Percentiles rank a stretch among this genome's conserved stretches.
phyloP scores from a whole-genome alignment of 1,139 yeast genomes.

The Yamadazyma mexicana region DNA sequence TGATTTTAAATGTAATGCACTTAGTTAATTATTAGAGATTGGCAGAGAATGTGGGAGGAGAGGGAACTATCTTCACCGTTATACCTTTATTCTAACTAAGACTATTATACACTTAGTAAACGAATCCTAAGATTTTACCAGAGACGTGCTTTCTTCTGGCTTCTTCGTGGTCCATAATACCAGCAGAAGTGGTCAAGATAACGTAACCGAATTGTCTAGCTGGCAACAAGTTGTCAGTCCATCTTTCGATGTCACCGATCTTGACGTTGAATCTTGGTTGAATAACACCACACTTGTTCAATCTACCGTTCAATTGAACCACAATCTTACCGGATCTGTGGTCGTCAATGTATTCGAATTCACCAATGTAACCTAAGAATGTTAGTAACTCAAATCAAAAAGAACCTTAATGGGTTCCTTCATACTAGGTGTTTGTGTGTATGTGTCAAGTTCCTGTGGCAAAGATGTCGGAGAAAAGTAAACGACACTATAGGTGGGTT shows the following conservation, averaged over 20 bases:
- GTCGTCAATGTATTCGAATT: constrained; percentile 97
- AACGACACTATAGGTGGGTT: constrained; percentile 44
- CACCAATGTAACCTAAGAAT: constrained; percentile 80
- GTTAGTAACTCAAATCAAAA: constrained; percentile 12
- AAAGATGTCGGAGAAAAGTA: constrained; percentile 70
- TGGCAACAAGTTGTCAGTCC: constrained; percentile 97
- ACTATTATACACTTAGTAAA: constrained; percentile 53
- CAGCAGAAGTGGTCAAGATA: constrained; percentile 97
- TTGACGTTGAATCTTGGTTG: constrained; percentile 98
- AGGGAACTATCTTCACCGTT: too few species aligned
- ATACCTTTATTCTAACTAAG: too few species aligned
- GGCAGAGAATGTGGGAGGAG: too few species aligned
- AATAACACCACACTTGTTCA: constrained; percentile 98
- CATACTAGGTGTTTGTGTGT: too few species aligned
- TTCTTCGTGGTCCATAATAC: constrained; percentile 99
- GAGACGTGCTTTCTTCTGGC: constrained; percentile 99
- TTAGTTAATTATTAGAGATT: too few species aligned
- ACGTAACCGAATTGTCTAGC: constrained; percentile 99
- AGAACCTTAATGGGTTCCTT: too few species aligned
- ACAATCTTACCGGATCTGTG: constrained; percentile 99
- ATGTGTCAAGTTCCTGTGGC: neutral
- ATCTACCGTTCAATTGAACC: constrained; percentile 95
- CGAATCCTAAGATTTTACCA: constrained; percentile 96
- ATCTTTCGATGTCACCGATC: constrained; percentile 90
- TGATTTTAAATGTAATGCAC: too few species aligned